These are phyloP conservation scores for Gentiana dahurica DNA, from an alignment of 257 asterid species.

Conservation along the genomic window DNA sequence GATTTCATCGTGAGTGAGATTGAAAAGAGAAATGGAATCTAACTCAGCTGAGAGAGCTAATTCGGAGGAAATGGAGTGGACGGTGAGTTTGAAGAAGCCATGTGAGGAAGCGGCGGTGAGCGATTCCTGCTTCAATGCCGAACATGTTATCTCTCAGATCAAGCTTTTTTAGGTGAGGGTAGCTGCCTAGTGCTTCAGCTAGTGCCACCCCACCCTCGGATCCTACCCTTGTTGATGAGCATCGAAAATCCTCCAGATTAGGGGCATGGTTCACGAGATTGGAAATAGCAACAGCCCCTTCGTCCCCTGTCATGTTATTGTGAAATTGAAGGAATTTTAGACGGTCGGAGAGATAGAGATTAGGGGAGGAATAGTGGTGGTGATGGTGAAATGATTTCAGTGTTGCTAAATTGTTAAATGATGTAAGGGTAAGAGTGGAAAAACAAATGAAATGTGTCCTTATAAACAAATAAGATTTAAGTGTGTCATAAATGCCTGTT, in stretches of 20 bases:
- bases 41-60: constrained; percentile 39
- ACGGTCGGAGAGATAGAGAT: constrained; percentile 18
- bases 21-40: constrained; percentile 21
- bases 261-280: constrained; percentile 48
- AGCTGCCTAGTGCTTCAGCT: constrained; percentile 53
- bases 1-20: constrained; percentile 27
- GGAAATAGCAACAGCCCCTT: constrained; percentile 74
- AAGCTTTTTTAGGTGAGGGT: constrained; percentile 53
- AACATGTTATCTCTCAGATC: constrained; percentile 92
- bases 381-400: too few relatives aligned
- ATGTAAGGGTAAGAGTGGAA: too few relatives aligned
- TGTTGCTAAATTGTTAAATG: too few relatives aligned
- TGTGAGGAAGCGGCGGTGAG: constrained; percentile 36
- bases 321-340: constrained; percentile 72
- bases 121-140: constrained; percentile 71
- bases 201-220: constrained; percentile 77
- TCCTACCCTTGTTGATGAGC: constrained; percentile 83
- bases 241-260: constrained; percentile 62
- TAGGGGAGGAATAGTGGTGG: too few relatives aligned
- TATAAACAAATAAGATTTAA: too few relatives aligned
- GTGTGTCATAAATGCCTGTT: too few relatives aligned
- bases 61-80: constrained; percentile 38
- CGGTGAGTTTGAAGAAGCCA: constrained; percentile 65
- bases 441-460: too few relatives aligned
- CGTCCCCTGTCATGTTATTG: constrained; percentile 93